These are phyloP conservation scores for Rhizophora mangle DNA, from an alignment of 345 rosid species.

Conservation along the genomic window DNA sequence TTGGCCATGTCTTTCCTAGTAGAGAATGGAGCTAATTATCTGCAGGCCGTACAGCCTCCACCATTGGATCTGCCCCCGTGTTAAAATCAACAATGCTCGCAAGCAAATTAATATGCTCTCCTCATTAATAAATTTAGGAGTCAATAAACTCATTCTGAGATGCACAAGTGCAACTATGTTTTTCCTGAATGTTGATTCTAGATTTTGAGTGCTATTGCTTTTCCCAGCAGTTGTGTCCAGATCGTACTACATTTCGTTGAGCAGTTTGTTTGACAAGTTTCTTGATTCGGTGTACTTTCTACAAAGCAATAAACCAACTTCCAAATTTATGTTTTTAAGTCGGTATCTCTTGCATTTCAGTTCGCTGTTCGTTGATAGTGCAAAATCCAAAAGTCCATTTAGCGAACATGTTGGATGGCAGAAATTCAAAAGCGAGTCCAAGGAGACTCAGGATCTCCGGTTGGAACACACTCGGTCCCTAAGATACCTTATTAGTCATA, in stretches of 20 bases:
- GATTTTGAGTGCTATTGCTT: background rate
- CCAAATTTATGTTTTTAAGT: too few species aligned
- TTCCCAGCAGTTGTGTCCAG: background rate
- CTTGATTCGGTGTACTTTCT: slow-evolving; percentile 7
- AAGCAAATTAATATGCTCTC: background rate
- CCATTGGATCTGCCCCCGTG: slow-evolving; percentile 81
- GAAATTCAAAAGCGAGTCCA: too few species aligned
- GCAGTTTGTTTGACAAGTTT: slow-evolving; percentile 8
- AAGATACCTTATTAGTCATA: too few species aligned
- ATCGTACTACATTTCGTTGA: slow-evolving; percentile 8
- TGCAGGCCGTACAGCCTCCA: slow-evolving; percentile 79
- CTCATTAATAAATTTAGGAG: background rate
- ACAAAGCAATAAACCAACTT: slow-evolving; percentile 10
- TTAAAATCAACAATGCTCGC: slow-evolving; percentile 28
- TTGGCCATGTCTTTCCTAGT: slow-evolving; percentile 68
- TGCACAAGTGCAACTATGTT: background rate
- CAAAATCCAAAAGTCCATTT: background rate
- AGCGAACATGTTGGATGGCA: too few species aligned
- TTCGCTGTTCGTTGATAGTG: background rate
- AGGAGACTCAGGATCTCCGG: too few species aligned
- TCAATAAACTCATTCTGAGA: slow-evolving; percentile 6
- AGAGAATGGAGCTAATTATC: slow-evolving; percentile 62
- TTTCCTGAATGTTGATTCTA: background rate
- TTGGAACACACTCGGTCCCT: too few species aligned
- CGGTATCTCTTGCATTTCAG: background rate